phyloP scores from a whole-genome alignment of 2,329 filamentous ascomycete genomes.

The Aspergillus ruber region DNA sequence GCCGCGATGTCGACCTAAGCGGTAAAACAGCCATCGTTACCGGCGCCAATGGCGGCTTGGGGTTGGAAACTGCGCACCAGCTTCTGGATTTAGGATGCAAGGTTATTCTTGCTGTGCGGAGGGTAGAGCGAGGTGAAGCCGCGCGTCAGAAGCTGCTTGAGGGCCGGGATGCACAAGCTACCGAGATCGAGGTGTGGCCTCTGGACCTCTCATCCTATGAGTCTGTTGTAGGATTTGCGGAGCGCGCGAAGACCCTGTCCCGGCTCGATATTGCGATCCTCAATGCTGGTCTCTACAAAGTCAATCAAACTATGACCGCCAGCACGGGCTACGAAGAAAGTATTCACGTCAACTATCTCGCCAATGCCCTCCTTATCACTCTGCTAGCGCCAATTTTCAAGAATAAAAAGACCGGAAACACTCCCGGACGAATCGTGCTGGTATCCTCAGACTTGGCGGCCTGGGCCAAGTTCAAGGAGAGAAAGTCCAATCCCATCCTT shows the following conservation, averaged over 20 bases:
- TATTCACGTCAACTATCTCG: slow-evolving; percentile 35
- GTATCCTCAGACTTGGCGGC: neutral
- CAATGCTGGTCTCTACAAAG: slow-evolving; percentile 37
- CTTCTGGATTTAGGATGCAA: slow-evolving; percentile 37
- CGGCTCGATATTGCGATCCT: slow-evolving; percentile 42
- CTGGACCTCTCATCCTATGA: slow-evolving; percentile 46
- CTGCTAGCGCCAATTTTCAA: slow-evolving; percentile 15
- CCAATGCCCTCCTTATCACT: slow-evolving; percentile 15
- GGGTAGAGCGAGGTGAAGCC: slow-evolving; percentile 35
- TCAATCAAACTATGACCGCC: slow-evolving; percentile 3
- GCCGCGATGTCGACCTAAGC: slow-evolving; percentile 8
- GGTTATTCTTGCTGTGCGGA: slow-evolving; percentile 46
- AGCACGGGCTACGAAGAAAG: slow-evolving; percentile 17
- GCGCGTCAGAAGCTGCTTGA: slow-evolving; percentile 30
- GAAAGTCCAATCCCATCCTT: slow-evolving; percentile 3
- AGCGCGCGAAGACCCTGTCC: slow-evolving; percentile 25
- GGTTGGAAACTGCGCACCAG: slow-evolving; percentile 39
- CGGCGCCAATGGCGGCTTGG: slow-evolving; percentile 46
- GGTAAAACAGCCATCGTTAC: slow-evolving; percentile 44
- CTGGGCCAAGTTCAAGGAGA: slow-evolving; percentile 5
- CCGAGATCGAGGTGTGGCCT: slow-evolving; percentile 44
- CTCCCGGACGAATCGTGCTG: neutral
- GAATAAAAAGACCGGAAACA: slow-evolving; percentile 2
- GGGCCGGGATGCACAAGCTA: slow-evolving; percentile 19
- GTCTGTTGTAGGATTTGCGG: slow-evolving; percentile 40